phyloP scores from a whole-genome alignment of 768 basidiomycete species.

The Serendipita sp. region DNA sequence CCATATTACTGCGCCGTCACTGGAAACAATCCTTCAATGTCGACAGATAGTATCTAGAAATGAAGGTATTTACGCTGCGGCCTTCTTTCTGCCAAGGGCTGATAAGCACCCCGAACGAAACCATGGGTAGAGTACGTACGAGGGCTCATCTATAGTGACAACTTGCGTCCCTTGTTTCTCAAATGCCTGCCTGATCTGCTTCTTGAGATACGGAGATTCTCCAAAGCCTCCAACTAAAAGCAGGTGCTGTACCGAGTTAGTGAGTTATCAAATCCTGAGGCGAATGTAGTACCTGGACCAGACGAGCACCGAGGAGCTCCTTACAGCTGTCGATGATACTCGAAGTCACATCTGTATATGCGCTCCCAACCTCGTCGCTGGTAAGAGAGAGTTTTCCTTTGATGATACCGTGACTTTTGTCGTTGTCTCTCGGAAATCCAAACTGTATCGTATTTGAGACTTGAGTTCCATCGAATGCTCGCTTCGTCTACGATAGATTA shows the following conservation, averaged over 20 bases:
- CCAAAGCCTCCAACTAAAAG: neutral
- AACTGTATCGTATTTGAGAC: neutral
- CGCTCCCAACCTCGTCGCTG: neutral
- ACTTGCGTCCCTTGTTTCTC: neutral
- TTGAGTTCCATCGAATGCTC: neutral
- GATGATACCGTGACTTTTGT: neutral
- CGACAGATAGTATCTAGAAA: neutral
- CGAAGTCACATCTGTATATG: neutral
- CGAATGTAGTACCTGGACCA: neutral
- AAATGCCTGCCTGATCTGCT: neutral
- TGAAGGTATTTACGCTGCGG: neutral
- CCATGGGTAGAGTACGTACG: neutral
- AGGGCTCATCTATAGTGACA: neutral
- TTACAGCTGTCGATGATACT: neutral
- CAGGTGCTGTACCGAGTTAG: neutral
- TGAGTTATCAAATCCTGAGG: neutral
- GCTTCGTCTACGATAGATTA: constrained; percentile 6
- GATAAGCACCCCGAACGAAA: neutral
- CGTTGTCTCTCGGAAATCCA: constrained; percentile 4
- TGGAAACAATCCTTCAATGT: neutral
- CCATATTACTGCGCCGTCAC: constrained; percentile 5
- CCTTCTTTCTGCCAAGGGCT: neutral
- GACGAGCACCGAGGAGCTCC: neutral
- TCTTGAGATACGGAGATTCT: neutral
- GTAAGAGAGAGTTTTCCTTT: neutral